Conservation (phyloP, 352 stramenopile species). For the Globisporangium echinulatum region DNA sequence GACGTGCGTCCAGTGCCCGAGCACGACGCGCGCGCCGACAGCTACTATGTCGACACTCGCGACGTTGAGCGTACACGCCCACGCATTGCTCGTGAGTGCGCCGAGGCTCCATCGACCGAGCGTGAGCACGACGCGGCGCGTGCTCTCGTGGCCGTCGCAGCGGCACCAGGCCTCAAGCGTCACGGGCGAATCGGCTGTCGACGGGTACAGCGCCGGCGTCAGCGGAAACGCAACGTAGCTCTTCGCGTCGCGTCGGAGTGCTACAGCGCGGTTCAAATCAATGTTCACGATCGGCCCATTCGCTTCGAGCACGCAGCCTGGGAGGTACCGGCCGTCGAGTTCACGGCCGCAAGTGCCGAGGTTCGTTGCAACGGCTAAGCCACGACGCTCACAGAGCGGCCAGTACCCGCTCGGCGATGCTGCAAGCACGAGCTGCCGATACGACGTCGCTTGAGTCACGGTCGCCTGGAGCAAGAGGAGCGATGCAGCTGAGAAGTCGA, state of each 20-base stretch:
- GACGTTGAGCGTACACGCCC: constrained; percentile 77
- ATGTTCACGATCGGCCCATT: constrained; percentile 77
- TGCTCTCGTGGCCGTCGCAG: constrained; percentile 63
- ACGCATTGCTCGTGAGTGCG: constrained; percentile 66
- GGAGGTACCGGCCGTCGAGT: constrained; percentile 49
- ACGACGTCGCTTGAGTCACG: constrained; percentile 67
- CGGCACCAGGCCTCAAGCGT: constrained; percentile 78
- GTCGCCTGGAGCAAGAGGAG: constrained; percentile 74
- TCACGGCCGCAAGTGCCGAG: constrained; percentile 40
- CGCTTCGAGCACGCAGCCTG: constrained; percentile 61
- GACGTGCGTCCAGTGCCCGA: constrained; percentile 82
- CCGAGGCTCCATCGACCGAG: constrained; percentile 71
- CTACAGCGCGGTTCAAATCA: constrained; percentile 67
- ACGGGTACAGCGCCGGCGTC: constrained; percentile 32
- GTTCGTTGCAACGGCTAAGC: constrained; percentile 61
- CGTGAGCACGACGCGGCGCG: constrained; percentile 54
- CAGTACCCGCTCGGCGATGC: constrained; percentile 81
- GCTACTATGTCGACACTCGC: constrained; percentile 72
- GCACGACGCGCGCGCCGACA: constrained; percentile 38
- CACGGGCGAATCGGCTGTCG: constrained; percentile 27
- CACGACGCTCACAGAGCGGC: constrained; percentile 81
- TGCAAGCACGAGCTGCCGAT: constrained; percentile 64
- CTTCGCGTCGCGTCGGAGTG: constrained; percentile 45
- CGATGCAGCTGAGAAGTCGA: constrained; percentile 87
- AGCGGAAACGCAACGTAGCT: constrained; percentile 58